Conservation (phyloP, 2,329 filamentous ascomycete genomes). For the Amylocarpus encephaloides region DNA sequence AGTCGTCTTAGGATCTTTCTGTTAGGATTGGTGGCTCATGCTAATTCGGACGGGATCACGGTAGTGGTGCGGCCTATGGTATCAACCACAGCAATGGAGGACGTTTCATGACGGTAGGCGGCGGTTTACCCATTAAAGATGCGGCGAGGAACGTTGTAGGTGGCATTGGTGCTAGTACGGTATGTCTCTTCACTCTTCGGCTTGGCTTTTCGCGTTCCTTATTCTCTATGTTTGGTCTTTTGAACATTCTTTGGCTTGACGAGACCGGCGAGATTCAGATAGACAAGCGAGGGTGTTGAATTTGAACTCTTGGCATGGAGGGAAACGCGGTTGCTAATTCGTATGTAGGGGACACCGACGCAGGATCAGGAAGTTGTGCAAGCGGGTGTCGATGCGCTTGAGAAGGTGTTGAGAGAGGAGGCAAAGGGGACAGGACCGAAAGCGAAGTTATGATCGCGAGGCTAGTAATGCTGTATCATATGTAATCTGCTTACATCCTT, state of each 20-base stretch:
- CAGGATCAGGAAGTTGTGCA: slow-evolving; percentile 48
- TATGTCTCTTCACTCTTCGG: slow-evolving; percentile 1
- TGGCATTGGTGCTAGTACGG: slow-evolving; percentile 33
- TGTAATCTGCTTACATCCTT: no score
- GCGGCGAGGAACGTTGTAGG: slow-evolving; percentile 42
- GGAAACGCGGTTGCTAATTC: neutral
- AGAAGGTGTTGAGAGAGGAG: slow-evolving; percentile 19
- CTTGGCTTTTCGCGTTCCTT: no score
- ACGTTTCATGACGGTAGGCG: slow-evolving; percentile 47
- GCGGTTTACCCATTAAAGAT: slow-evolving; percentile 45
- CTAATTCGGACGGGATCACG: neutral
- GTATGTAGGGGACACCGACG: slow-evolving; percentile 40
- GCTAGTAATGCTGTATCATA: no score
- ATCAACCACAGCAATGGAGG: slow-evolving; percentile 47
- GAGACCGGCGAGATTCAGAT: neutral
- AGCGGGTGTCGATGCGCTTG: slow-evolving; percentile 44
- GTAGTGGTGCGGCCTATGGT: slow-evolving; percentile 5
- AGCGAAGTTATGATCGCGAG: slow-evolving; percentile 33
- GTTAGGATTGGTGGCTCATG: neutral
- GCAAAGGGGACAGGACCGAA: slow-evolving; percentile 32
- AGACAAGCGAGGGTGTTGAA: no score
- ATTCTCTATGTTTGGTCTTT: no score
- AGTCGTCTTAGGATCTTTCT: no score
- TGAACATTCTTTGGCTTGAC: neutral
- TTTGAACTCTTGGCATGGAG: no score